These are phyloP conservation scores for Spiraea crenata DNA, from an alignment of 331 rosid genomes.

Conservation along the genomic window DNA sequence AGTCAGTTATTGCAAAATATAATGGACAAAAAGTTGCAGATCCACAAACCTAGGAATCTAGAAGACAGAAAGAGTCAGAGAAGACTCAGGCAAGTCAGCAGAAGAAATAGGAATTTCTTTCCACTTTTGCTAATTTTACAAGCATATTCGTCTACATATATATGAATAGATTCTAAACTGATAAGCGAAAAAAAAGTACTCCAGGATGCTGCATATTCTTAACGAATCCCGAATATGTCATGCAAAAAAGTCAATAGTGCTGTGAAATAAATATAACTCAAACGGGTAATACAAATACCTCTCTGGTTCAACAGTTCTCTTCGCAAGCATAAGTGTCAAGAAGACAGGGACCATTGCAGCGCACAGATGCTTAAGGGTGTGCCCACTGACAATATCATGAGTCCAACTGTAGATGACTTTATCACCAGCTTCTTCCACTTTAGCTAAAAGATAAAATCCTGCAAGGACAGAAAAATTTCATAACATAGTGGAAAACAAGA, in stretches of 20 bases:
- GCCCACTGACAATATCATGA: constrained; percentile 84
- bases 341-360: constrained; percentile 94
- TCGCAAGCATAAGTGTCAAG: constrained; percentile 90
- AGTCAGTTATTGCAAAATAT: neutral
- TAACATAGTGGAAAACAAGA: constrained; percentile 13
- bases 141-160: neutral
- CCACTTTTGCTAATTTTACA: neutral
- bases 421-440: constrained; percentile 88
- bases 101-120: neutral
- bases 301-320: constrained; percentile 62
- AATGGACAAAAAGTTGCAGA: neutral
- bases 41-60: too few relatives aligned
- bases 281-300: constrained; percentile 44
- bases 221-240: too few relatives aligned
- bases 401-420: constrained; percentile 65
- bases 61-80: too few relatives aligned
- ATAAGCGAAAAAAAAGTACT: neutral
- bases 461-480: constrained; percentile 15
- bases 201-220: neutral
- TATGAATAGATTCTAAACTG: neutral
- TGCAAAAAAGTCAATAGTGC: neutral
- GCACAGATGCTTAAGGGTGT: constrained; percentile 86
- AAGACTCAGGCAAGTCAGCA: neutral
- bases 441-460: constrained; percentile 90
- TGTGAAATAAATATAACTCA: neutral